Percentiles rank a stretch among this genome's conserved stretches.
These are phyloP conservation scores for Penicillium sclerotigenum DNA, from an alignment of 2,329 filamentous ascomycete genomes.

Conservation along the genomic window DNA sequence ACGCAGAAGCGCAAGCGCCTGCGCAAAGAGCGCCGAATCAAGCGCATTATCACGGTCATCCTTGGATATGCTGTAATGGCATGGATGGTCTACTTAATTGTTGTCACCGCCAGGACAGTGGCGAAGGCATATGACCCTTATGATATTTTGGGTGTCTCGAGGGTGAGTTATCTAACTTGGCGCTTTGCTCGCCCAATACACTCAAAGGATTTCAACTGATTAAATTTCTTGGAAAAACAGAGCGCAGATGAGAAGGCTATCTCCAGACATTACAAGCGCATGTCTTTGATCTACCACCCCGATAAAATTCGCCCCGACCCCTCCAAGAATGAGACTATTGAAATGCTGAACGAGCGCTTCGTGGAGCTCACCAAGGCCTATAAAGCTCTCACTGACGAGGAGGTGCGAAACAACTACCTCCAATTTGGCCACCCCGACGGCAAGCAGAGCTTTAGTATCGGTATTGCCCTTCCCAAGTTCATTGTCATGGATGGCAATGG, in stretches of 20 bases:
- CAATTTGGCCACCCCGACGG: slow-evolving; percentile 96
- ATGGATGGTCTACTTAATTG: slow-evolving; percentile 88
- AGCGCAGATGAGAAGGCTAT: slow-evolving; percentile 84
- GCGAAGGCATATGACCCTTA: slow-evolving; percentile 95
- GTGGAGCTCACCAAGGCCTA: slow-evolving; percentile 97
- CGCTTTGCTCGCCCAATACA: not conserved
- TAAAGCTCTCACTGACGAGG: slow-evolving; percentile 95
- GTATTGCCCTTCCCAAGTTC: slow-evolving; percentile 89
- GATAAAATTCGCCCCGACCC: slow-evolving; percentile 86
- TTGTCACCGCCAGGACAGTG: slow-evolving; percentile 67
- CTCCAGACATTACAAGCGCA: slow-evolving; percentile 82
- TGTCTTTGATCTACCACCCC: slow-evolving; percentile 84
- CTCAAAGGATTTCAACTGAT: not conserved
- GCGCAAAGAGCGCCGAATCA: slow-evolving; percentile 83
- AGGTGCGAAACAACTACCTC: slow-evolving; percentile 93
- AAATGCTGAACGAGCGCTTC: slow-evolving; percentile 80
- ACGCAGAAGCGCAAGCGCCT: slow-evolving; percentile 80
- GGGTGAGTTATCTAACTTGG: slow-evolving; percentile 52
- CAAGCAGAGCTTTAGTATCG: slow-evolving; percentile 97
- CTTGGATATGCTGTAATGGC: slow-evolving; percentile 79
- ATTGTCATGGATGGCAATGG: slow-evolving; percentile 91
- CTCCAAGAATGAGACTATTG: slow-evolving; percentile 82
- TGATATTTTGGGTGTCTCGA: slow-evolving; percentile 82
- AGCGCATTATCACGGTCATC: slow-evolving; percentile 73
- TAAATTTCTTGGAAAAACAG: slow-evolving; percentile 41